Base-by-base conservation (phyloP, 2,329 filamentous ascomycete species). In the Fusarium nelsonii region DNA sequence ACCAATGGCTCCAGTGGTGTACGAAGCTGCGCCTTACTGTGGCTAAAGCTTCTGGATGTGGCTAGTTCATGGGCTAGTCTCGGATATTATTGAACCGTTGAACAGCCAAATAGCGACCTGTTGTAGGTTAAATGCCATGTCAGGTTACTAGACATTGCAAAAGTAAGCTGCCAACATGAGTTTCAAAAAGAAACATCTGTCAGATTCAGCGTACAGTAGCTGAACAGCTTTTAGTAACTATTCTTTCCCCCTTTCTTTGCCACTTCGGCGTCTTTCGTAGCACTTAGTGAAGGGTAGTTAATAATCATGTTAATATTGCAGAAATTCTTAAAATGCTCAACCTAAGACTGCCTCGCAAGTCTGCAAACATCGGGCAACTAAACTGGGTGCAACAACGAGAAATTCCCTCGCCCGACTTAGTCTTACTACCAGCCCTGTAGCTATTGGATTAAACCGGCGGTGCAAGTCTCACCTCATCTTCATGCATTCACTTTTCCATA, bases 1-100 rank as follows among this genome's bases (percentile, higher is more conserved):
- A 51, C 48, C 46, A 33, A 54, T 15, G 23, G 37, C 11, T 8
- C 28, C 12, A 12, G 55, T 74, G 68, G 73, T 70, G 67, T 58
- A 48, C 11, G 26, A 32, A 46, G 41, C 37, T 41, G 53, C 59
- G 60, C 55, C 63, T 63, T 56, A 53, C 51, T 63, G 40, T 60
- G 53, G 62, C 53, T 37, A 41, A 32, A 32, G 12, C 33, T 39
- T 11, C 9, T 34, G 30, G 30, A 30, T 30, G 10, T 34, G 45
- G 33, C 20, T 36, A 16, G 16, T 12, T 15, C 12, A 11, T 41
- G 23, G 15, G 39, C 20, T 41, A 41, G 23, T 41, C 15, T 26
- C 20, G 30, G 45, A 41, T 51, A 60, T 58, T 46, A 67, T 48
- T 37, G 44, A 55, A 49, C 57, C 41, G 15, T 30, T 30, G 15